A percentile compares a stretch with the other conserved stretches of the same genome.
Evolutionary conservation across 2,329 filamentous ascomycete genomes (phyloP).

Genomic region (Chaetomium olivaceum): DNA sequence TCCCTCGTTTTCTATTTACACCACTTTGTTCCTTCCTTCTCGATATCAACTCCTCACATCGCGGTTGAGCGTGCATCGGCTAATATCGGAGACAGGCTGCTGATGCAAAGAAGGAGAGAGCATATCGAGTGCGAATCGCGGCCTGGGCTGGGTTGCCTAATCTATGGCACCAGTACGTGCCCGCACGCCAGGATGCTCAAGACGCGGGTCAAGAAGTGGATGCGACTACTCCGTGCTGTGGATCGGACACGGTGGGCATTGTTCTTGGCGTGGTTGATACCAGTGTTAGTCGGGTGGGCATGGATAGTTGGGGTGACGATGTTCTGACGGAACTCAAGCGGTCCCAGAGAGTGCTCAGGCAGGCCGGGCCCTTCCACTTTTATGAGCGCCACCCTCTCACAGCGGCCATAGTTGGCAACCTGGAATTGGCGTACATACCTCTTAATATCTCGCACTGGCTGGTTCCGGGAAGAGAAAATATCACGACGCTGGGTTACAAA

Average conservation of each 20-base stretch:
- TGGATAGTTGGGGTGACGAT: constrained; percentile 18
- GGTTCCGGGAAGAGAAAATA: background rate
- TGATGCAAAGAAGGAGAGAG: constrained; percentile 61
- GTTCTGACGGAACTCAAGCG: background rate
- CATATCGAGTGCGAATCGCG: constrained; percentile 62
- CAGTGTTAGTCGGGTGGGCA: constrained; percentile 20
- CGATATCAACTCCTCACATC: background rate
- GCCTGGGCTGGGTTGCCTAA: constrained; percentile 57
- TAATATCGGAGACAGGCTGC: constrained; percentile 42
- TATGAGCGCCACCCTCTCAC: background rate
- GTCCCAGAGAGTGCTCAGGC: background rate
- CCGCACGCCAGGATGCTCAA: constrained; percentile 44
- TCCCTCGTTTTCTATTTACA: background rate
- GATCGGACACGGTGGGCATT: constrained; percentile 46
- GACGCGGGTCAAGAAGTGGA: constrained; percentile 51
- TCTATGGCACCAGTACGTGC: constrained; percentile 53
- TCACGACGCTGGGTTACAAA: background rate
- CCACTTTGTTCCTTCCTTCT: constrained; percentile 31
- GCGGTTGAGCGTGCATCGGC: background rate
- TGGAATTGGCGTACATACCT: background rate
- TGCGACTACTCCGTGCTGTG: constrained; percentile 37
- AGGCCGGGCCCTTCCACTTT: background rate
- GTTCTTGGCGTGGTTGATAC: constrained; percentile 28
- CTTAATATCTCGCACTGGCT: background rate
- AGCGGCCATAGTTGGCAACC: background rate